A percentile compares a stretch with the other conserved stretches of the same genome.
Conservation (phyloP, 192 early-diverging fungal genomes). For the Backusella parvicylindrica region DNA sequence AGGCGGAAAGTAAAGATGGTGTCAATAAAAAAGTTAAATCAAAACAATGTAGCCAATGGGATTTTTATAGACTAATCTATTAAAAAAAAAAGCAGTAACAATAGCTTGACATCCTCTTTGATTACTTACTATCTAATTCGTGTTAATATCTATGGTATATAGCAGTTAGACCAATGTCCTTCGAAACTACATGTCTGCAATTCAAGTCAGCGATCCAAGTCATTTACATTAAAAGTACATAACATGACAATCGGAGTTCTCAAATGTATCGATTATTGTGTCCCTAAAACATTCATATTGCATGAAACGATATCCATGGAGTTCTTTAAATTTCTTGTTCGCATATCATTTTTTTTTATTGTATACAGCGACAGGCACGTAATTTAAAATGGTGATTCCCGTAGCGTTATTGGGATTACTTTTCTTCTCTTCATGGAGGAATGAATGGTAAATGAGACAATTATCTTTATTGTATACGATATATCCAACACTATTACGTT, state of each 20-base stretch:
- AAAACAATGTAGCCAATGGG: neutral
- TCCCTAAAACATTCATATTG: neutral
- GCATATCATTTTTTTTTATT: no score
- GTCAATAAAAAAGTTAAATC: neutral
- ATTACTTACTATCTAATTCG: neutral
- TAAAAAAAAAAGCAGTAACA: neutral
- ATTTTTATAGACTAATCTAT: neutral
- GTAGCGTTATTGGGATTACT: no score
- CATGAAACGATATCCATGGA: no score
- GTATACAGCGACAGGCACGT: no score
- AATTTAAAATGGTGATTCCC: no score
- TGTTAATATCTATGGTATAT: neutral
- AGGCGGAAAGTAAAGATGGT: neutral
- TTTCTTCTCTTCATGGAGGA: no score
- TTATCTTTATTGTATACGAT: no score
- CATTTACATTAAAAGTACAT: neutral
- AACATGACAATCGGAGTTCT: neutral
- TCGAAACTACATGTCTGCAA: neutral
- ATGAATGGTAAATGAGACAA: no score
- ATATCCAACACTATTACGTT: no score
- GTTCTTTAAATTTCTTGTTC: no score
- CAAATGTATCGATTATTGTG: neutral
- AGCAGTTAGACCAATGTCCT: neutral
- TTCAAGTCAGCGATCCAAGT: neutral
- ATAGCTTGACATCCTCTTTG: neutral